Conservation (phyloP, 805 yeast species). For the Saccharomycopsis sp. region DNA sequence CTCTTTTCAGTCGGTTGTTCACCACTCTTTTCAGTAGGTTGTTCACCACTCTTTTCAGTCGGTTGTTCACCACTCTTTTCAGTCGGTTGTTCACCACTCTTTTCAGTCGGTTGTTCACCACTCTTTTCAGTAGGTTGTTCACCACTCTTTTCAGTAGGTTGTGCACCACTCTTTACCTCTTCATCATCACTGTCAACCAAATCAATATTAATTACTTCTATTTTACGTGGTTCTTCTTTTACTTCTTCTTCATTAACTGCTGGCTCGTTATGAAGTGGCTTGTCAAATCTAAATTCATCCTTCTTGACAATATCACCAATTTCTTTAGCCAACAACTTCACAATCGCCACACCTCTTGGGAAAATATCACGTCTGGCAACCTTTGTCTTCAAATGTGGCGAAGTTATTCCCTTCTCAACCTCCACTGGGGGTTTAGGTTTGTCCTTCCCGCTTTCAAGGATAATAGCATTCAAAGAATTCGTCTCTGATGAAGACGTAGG, state of each 20-base stretch:
- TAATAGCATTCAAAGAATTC: neutral
- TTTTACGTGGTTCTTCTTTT: neutral
- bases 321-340: slow-evolving; percentile 14
- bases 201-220: slow-evolving; percentile 1
- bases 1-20: too few relatives aligned
- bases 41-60: too few relatives aligned
- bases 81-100: too few relatives aligned
- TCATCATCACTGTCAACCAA: slow-evolving; percentile 15
- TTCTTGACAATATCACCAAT: slow-evolving; percentile 18
- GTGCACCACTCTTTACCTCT: neutral
- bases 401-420: neutral
- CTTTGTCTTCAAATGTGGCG: slow-evolving; percentile 31
- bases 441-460: slow-evolving; percentile 13
- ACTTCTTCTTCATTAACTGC: neutral
- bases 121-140: neutral
- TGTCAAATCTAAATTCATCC: slow-evolving; percentile 15
- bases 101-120: neutral
- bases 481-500: neutral
- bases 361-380: slow-evolving; percentile 46
- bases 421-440: slow-evolving; percentile 5
- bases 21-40: too few relatives aligned
- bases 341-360: slow-evolving; percentile 27
- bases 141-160: slow-evolving; percentile 1
- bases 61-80: too few relatives aligned
- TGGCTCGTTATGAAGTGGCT: neutral